Conservation (phyloP, 768 basidiomycete genomes). For the Arthromyces matolae region DNA sequence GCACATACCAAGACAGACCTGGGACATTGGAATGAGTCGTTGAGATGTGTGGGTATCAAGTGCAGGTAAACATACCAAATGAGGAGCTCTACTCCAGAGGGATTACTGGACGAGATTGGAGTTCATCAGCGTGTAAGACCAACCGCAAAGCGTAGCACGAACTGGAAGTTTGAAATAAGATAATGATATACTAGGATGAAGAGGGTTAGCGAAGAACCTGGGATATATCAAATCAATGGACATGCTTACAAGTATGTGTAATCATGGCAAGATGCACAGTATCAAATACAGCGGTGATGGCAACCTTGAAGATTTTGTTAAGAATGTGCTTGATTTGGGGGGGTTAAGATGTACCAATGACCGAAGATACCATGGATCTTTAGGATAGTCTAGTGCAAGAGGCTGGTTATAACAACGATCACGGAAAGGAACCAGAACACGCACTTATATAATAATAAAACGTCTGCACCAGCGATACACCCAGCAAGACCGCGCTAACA, state of each 20-base stretch:
- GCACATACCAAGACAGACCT: slow-evolving; percentile 39
- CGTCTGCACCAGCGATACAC: slow-evolving; percentile 19
- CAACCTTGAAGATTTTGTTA: slow-evolving; percentile 29
- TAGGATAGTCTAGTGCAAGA: slow-evolving; percentile 13
- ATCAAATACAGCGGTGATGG: slow-evolving; percentile 39
- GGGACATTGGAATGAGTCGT: not conserved
- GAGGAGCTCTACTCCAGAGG: slow-evolving; percentile 18
- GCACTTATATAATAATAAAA: slow-evolving; percentile 20
- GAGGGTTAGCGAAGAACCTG: too few species aligned
- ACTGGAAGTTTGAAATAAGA: slow-evolving; percentile 19
- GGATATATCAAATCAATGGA: not conserved
- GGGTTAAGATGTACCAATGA: slow-evolving; percentile 5
- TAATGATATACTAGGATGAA: slow-evolving; percentile 17
- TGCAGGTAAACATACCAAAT: slow-evolving; percentile 21
- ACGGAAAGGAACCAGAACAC: not conserved
- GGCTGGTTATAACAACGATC: not conserved
- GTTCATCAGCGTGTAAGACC: not conserved
- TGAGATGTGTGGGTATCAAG: not conserved
- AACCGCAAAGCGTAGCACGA: not conserved
- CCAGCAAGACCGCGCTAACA: slow-evolving; percentile 18
- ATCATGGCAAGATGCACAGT: slow-evolving; percentile 46
- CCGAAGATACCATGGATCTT: slow-evolving; percentile 17
- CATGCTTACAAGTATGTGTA: slow-evolving; percentile 38
- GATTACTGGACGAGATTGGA: slow-evolving; percentile 17
- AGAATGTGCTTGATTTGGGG: not conserved